These are phyloP conservation scores for Colletotrichum chlorophyti DNA, from an alignment of 2,329 filamentous ascomycete genomes.

Conservation along the genomic window DNA sequence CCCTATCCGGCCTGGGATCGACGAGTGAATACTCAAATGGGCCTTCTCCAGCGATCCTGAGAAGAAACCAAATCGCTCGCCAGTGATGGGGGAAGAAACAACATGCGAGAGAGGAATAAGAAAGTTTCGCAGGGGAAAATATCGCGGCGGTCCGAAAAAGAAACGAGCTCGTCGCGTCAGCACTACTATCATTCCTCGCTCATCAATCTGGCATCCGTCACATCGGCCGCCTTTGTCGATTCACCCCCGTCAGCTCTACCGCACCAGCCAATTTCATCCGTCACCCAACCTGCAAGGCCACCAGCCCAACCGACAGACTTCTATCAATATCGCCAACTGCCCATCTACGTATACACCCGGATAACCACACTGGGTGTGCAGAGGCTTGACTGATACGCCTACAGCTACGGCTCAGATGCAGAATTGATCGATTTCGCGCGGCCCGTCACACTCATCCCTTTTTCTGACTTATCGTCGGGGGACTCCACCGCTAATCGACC, in stretches of 20 bases:
- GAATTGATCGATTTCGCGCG: background rate
- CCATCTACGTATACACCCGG: background rate
- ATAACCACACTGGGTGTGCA: no score
- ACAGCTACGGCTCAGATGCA: no score
- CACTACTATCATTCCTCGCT: constrained; percentile 13
- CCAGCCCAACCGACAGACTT: no score
- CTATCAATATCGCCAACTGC: no score
- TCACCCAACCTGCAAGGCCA: no score
- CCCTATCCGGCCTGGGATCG: no score
- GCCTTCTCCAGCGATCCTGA: no score
- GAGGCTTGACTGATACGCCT: no score
- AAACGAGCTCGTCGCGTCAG: constrained; percentile 20
- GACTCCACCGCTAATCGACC: constrained; percentile 19
- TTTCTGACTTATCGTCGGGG: background rate
- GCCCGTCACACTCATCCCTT: background rate
- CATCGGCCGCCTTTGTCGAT: constrained; percentile 9
- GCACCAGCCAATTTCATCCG: no score
- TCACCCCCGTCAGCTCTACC: no score
- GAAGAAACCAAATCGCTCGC: background rate
- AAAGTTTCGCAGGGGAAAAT: background rate
- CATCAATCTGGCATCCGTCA: constrained; percentile 19
- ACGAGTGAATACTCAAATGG: no score
- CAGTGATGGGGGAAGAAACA: constrained; percentile 4
- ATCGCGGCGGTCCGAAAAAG: no score
- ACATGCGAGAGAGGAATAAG: constrained; percentile 9